Conservation (phyloP, 208 protist species). For the Entamoeba dispar region DNA sequence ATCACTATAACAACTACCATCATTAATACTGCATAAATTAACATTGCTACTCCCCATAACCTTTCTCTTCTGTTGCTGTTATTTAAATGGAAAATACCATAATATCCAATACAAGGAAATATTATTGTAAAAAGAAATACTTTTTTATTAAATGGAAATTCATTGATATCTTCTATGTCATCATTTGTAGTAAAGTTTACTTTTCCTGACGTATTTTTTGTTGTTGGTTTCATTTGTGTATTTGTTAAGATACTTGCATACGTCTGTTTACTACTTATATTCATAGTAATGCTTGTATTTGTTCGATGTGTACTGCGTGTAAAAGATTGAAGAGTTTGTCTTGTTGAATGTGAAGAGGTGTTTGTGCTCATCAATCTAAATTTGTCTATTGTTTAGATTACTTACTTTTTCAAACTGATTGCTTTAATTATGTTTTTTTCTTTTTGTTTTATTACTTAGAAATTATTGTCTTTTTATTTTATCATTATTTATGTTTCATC, state of each 20-base stretch:
- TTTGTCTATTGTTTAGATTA: no score
- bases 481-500: no score
- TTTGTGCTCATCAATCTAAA: neutral
- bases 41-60: neutral
- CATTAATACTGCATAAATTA: neutral
- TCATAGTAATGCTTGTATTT: neutral
- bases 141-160: neutral
- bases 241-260: neutral
- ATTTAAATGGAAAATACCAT: neutral
- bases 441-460: no score
- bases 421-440: no score
- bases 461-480: no score
- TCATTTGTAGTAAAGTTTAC: neutral
- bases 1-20: neutral
- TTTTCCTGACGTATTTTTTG: neutral
- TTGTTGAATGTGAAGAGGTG: neutral
- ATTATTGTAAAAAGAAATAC: neutral
- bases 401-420: no score
- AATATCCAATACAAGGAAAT: neutral
- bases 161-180: neutral
- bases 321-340: neutral
- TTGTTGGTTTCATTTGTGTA: neutral
- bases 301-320: neutral
- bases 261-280: neutral
- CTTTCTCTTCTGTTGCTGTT: neutral